These are phyloP conservation scores for Glycine latifolia DNA, from an alignment of 306 rosid species.

Conservation along the genomic window DNA sequence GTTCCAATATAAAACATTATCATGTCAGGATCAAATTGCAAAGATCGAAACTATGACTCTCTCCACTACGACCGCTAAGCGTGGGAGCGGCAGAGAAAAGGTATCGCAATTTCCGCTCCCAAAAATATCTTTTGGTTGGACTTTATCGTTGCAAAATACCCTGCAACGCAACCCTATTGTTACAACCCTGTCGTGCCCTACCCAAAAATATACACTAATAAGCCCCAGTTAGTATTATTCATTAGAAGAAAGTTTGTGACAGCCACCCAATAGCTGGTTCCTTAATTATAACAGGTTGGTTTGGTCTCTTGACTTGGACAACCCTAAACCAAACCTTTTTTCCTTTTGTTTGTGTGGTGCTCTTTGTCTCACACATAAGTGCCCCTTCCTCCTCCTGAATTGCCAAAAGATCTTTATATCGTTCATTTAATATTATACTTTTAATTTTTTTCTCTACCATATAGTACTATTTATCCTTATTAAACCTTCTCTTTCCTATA, in stretches of 20 bases:
- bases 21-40: background rate
- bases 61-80: background rate
- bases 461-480: too few species aligned
- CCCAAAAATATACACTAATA: too few species aligned
- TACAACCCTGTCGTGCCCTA: conserved; percentile 6
- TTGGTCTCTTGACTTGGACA: conserved; percentile 3
- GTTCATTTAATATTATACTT: background rate
- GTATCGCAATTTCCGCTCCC: background rate
- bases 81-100: background rate
- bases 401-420: background rate
- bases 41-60: background rate
- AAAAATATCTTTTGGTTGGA: conserved; percentile 37
- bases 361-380: background rate
- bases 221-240: background rate
- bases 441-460: background rate
- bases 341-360: background rate
- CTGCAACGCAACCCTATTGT: background rate
- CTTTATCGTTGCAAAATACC: background rate
- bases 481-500: background rate
- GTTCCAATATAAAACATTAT: background rate
- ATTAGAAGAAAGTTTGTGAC: background rate
- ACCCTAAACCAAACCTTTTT: conserved; percentile 6
- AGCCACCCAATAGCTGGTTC: background rate
- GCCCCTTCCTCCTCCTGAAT: background rate
- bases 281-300: background rate